These are phyloP conservation scores for Wickerhamiella parazyma DNA, from an alignment of 805 yeast genomes.

Conservation along the genomic window DNA sequence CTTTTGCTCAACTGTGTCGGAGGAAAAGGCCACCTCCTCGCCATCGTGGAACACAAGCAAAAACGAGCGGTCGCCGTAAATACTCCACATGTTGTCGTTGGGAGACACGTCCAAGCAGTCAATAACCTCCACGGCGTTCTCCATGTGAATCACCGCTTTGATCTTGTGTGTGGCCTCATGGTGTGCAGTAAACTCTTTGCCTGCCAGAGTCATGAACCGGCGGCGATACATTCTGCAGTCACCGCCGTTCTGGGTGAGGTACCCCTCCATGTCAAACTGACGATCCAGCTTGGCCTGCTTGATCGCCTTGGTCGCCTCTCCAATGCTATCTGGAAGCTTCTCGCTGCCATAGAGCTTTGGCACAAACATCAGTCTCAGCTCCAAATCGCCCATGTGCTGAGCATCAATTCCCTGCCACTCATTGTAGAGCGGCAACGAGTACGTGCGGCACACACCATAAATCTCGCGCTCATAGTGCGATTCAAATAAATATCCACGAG, in stretches of 20 bases:
- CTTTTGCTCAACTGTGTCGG: conserved; percentile 53
- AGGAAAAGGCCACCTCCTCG: conserved; percentile 74
- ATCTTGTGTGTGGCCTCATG: conserved; percentile 59
- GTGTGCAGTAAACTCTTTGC: conserved; percentile 60
- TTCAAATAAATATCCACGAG: conserved; percentile 56
- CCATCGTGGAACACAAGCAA: conserved; percentile 63
- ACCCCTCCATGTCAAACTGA: conserved; percentile 41
- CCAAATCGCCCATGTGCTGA: conserved; percentile 50
- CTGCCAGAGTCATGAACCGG: conserved; percentile 59
- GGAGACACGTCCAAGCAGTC: conserved; percentile 25
- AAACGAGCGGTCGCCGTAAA: conserved; percentile 71
- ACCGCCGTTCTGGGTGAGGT: conserved; percentile 82
- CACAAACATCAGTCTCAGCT: conserved; percentile 50
- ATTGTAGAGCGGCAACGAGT: conserved; percentile 52
- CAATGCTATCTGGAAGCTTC: conserved; percentile 44
- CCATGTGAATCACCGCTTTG: conserved; percentile 59
- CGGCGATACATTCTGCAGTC: conserved; percentile 72
- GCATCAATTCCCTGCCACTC: conserved; percentile 51
- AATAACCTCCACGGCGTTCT: conserved; percentile 45
- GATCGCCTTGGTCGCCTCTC: conserved; percentile 25
- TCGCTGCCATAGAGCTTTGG: conserved; percentile 43
- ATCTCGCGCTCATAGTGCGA: conserved; percentile 42
- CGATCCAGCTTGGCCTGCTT: conserved; percentile 23
- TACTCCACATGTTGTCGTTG: conserved; percentile 36
- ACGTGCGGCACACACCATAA: conserved; percentile 38